phyloP scores from a whole-genome alignment of 768 basidiomycete species.

The Hortiboletus campestris region DNA sequence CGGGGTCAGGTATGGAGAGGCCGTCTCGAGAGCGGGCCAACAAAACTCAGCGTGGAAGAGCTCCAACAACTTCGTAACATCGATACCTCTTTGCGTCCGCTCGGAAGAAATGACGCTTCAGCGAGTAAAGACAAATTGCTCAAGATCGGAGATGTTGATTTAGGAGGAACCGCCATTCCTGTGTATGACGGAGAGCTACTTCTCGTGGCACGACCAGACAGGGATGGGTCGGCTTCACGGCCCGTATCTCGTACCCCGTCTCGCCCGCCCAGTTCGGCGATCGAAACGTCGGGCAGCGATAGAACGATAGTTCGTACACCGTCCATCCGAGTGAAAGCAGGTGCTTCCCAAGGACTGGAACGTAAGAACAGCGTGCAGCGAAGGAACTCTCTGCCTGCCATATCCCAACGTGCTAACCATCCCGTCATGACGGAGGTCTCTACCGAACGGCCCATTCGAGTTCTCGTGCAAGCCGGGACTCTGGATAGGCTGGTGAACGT shows the following conservation, averaged over 20 bases:
- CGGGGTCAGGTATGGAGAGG: constrained; percentile 61
- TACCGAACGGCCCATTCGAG: constrained; percentile 69
- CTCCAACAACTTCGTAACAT: constrained; percentile 55
- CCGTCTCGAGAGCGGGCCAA: constrained; percentile 62
- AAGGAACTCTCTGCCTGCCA: constrained; percentile 75
- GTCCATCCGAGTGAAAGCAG: constrained; percentile 76
- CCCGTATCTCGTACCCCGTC: constrained; percentile 64
- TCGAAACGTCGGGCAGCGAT: constrained; percentile 38
- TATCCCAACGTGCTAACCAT: constrained; percentile 60
- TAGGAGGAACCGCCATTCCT: constrained; percentile 68
- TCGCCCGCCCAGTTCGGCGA: constrained; percentile 65
- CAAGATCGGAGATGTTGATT: constrained; percentile 43
- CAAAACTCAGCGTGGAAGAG: constrained; percentile 50
- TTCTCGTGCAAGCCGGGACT: constrained; percentile 76
- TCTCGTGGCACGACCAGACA: constrained; percentile 58
- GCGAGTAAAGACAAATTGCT: constrained; percentile 27
- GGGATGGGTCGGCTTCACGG: constrained; percentile 47
- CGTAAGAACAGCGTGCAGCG: constrained; percentile 75
- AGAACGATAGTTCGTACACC: constrained; percentile 57
- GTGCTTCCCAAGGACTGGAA: constrained; percentile 63
- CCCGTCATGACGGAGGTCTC: constrained; percentile 61
- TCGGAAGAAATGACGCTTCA: constrained; percentile 16
- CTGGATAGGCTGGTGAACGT: constrained; percentile 71
- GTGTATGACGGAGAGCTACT: constrained; percentile 74
- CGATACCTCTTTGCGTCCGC: constrained; percentile 43